Evolutionary conservation across 805 yeast species (phyloP), one percentile per base, ranked within the genome.

Genomic region (Candida ascalaphidarum): DNA sequence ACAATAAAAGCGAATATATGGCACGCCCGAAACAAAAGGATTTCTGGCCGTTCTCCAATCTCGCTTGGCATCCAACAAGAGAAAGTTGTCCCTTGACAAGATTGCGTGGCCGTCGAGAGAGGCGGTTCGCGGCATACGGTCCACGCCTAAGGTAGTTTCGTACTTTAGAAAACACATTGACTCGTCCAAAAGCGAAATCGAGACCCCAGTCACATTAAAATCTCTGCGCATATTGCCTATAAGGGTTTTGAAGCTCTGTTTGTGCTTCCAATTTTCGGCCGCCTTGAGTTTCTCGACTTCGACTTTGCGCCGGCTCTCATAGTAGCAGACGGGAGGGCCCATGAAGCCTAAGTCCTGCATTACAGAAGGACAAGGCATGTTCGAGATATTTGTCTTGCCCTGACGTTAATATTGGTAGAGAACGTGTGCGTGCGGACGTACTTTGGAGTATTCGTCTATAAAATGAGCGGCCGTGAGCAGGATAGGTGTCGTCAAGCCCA

Each of bases 31-130:
- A 1, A 81, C 82, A 26, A 79, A 57, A 0, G 89, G 89, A 41
- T 74, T 77, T 22, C 58, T 53, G 11, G 52, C 42, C 4, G 77
- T 68, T 46, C 94, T 60, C 92, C 94, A 81, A 44, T 81, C 94
- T 20, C 55, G 54, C 4, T 73, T 48, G 3, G 86, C 76, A 46
- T 81, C 82, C 4, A 63, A 45, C 6, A 81, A 39, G 3, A 74
- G 55, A 30, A 81, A 69, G 35, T 65, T 62, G 2, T 63, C 74
- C 5, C 58, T 48, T 0, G 86, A 77, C 20, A 81, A 51, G 2
- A 81, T 62, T 0, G 85, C 62, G 52, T 81, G 89, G 7, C 74
- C 74, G 46, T 81, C 92, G 25, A 81, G 50, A 6, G 85, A 74
- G 2, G 74, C 53, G 13, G 49, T 52, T 29, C 84, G 58, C 9